Percentiles rank a stretch among this genome's conserved stretches.
Evolutionary conservation across 306 rosid genomes (phyloP).

Genomic region (Vachellia collinsii): DNA sequence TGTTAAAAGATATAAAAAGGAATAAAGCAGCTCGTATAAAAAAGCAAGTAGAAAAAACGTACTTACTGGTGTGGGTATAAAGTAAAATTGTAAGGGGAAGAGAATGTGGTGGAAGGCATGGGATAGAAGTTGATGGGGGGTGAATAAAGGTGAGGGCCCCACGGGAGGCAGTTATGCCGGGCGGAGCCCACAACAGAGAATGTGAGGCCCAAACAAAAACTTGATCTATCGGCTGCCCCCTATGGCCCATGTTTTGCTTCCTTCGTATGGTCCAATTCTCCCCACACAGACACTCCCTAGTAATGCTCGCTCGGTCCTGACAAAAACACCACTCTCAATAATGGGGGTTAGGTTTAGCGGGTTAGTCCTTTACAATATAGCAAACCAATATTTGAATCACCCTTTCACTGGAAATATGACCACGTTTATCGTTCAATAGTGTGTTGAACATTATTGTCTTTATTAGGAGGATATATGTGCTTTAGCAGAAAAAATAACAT

Average conservation of each 20-base stretch:
- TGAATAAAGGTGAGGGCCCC: not conserved
- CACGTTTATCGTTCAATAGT: too few relatives aligned
- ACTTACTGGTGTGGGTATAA: not conserved
- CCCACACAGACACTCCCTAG: not conserved
- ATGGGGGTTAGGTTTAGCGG: too few relatives aligned
- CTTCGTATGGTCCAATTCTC: not conserved
- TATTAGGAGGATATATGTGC: too few relatives aligned
- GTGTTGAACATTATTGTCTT: too few relatives aligned
- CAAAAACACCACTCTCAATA: not conserved
- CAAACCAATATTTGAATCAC: too few relatives aligned
- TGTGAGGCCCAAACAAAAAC: slow-evolving; percentile 14
- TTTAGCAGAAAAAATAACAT: too few relatives aligned
- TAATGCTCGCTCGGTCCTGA: not conserved
- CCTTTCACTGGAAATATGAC: too few relatives aligned
- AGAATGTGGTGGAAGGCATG: not conserved
- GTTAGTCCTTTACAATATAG: too few relatives aligned
- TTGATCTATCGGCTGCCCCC: not conserved
- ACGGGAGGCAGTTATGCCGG: not conserved
- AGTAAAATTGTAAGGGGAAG: not conserved
- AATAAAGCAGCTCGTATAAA: not conserved
- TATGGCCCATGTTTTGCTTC: not conserved
- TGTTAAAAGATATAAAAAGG: not conserved
- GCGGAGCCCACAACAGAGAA: not conserved
- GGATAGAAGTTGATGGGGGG: not conserved
- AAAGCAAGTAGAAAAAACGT: not conserved